Percentiles rank a stretch among this genome's conserved stretches.
These are phyloP conservation scores for Orbilia brochopaga DNA, from an alignment of 2,329 filamentous ascomycete genomes.

Conservation along the genomic window DNA sequence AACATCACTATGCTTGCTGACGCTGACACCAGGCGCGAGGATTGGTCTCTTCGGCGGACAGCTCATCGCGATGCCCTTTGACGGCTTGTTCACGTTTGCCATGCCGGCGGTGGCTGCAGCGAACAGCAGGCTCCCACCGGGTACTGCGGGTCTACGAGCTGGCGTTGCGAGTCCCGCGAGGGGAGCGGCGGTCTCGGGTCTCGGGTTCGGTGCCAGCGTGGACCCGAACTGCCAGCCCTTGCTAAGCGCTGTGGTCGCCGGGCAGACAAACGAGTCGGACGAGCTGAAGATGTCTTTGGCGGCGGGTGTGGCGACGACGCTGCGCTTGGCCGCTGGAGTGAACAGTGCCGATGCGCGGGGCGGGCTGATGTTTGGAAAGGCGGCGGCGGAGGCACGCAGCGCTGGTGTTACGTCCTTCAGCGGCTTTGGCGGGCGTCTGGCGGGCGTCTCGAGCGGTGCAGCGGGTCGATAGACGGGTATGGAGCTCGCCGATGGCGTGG, in stretches of 20 bases:
- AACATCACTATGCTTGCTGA: not conserved
- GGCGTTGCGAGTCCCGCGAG: constrained; percentile 26
- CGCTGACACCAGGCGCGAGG: not conserved
- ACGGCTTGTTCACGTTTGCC: constrained; percentile 3
- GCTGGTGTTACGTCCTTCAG: constrained; percentile 27
- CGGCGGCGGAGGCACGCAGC: constrained; percentile 3
- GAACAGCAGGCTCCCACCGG: constrained; percentile 15
- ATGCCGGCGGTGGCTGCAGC: constrained; percentile 16
- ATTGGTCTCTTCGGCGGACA: constrained; percentile 38
- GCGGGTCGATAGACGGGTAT: not conserved
- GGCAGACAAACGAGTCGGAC: constrained; percentile 33
- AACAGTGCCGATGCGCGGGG: not conserved
- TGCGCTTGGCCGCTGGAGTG: constrained; percentile 5
- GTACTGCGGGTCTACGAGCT: constrained; percentile 19
- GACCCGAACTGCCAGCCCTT: constrained; percentile 35
- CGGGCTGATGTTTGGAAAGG: too few species aligned
- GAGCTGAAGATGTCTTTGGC: constrained; percentile 26
- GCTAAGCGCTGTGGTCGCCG: constrained; percentile 14
- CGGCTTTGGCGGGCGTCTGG: constrained; percentile 25
- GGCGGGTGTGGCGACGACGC: not conserved
- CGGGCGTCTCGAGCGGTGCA: constrained; percentile 20
- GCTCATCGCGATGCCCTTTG: constrained; percentile 24
- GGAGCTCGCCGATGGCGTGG: too few species aligned
- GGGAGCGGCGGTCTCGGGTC: not conserved
- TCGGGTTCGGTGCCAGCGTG: not conserved